Percentiles rank a stretch among this genome's conserved stretches.
phyloP scores from a whole-genome alignment of 352 stramenopile genomes.

The Globisporangium megalacanthum region DNA sequence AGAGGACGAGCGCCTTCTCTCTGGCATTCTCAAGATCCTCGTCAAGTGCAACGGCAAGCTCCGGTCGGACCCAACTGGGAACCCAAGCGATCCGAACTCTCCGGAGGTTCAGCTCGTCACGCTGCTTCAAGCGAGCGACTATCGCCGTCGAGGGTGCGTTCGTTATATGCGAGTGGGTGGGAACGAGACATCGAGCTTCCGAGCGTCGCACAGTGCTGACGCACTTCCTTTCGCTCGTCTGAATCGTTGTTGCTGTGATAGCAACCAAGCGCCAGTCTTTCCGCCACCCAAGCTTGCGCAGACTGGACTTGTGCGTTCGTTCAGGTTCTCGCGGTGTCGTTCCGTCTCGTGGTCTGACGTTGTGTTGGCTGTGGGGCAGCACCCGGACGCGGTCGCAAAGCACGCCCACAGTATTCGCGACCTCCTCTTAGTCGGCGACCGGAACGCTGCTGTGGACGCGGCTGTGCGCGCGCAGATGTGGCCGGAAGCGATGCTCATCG shows the following conservation, averaged over 20 bases:
- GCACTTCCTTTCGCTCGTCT: not conserved
- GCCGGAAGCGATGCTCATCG: constrained; percentile 84
- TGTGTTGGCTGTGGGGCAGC: constrained; percentile 23
- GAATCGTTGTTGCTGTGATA: constrained; percentile 5
- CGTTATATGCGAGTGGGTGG: not conserved
- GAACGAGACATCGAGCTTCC: not conserved
- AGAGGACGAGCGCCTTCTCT: constrained; percentile 67
- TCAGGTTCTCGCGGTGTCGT: not conserved
- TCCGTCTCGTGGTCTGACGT: not conserved
- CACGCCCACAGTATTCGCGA: constrained; percentile 59
- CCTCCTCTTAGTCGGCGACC: constrained; percentile 68
- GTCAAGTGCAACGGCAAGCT: constrained; percentile 81
- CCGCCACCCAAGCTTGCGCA: constrained; percentile 38
- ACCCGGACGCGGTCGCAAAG: constrained; percentile 40
- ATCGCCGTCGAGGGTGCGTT: constrained; percentile 45
- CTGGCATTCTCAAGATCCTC: constrained; percentile 62
- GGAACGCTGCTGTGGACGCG: constrained; percentile 67
- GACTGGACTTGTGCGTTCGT: constrained; percentile 23
- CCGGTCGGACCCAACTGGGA: constrained; percentile 39
- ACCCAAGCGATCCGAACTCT: constrained; percentile 47
- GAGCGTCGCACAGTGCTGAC: not conserved
- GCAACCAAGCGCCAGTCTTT: constrained; percentile 37
- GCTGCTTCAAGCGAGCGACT: constrained; percentile 64
- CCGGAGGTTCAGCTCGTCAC: constrained; percentile 64
- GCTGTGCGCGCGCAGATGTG: constrained; percentile 82